phyloP scores from a whole-genome alignment of 78 protist species.

The Dictyostelium capitatum region DNA sequence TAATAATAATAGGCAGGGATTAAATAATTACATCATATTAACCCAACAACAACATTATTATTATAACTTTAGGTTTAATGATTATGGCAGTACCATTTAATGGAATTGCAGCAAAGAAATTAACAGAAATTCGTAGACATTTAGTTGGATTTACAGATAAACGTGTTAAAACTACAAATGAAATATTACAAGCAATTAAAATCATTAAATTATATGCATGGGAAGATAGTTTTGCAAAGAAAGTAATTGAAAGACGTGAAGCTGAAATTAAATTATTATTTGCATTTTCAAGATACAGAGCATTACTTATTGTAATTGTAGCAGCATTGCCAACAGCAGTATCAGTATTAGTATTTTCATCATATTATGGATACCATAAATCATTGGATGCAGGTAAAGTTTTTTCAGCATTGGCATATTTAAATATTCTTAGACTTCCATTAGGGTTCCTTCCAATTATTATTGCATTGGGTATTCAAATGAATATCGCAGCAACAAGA shows the following conservation, averaged over 20 bases:
- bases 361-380: constrained; percentile 25
- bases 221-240: constrained; percentile 80
- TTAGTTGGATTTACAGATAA: constrained; percentile 64
- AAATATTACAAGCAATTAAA: constrained; percentile 87
- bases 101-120: constrained; percentile 45
- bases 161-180: constrained; percentile 87
- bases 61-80: too few species aligned
- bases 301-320: constrained; percentile 40
- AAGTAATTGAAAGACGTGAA: constrained; percentile 31
- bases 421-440: constrained; percentile 92
- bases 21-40: too few species aligned
- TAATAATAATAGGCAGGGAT: too few species aligned
- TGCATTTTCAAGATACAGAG: constrained; percentile 36
- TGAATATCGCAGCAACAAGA: constrained; percentile 83
- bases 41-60: too few species aligned
- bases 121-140: constrained; percentile 49
- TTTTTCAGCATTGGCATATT: constrained; percentile 89
- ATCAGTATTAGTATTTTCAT: constrained; percentile 55
- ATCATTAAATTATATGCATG: constrained; percentile 95
- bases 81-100: constrained; percentile 60
- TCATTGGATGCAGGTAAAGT: constrained; percentile 84
- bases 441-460: constrained; percentile 87
- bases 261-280: constrained; percentile 62
- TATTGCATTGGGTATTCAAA: constrained; percentile 75
- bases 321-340: constrained; percentile 75